Percentiles rank a stretch among this genome's conserved stretches.
These are phyloP conservation scores for Candida sakaeoensis DNA, from an alignment of 805 yeast genomes.

Conservation along the genomic window DNA sequence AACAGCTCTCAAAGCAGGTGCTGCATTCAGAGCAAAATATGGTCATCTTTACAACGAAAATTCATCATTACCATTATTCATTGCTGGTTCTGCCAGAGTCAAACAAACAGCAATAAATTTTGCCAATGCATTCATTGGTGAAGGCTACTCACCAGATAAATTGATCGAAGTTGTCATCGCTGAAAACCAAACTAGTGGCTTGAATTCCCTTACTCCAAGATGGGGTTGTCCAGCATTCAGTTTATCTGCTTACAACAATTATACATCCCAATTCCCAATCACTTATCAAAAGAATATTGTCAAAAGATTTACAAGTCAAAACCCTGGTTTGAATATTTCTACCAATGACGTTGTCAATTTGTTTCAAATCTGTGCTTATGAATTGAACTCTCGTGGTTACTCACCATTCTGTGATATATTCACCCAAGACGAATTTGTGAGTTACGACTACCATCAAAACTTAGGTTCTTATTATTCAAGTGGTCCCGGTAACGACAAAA, in stretches of 20 bases:
- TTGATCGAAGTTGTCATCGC: constrained; percentile 38
- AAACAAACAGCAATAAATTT: constrained; percentile 53
- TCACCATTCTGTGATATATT: constrained; percentile 68
- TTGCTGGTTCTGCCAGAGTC: constrained; percentile 53
- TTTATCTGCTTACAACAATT: constrained; percentile 6
- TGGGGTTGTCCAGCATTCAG: constrained; percentile 40
- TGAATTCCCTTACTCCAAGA: constrained; percentile 56
- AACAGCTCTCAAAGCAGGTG: constrained; percentile 50
- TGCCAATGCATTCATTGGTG: constrained; percentile 56
- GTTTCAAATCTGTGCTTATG: constrained; percentile 72
- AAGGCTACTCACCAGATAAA: constrained; percentile 34
- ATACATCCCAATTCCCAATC: constrained; percentile 11
- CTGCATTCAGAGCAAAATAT: constrained; percentile 46
- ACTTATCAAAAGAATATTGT: constrained; percentile 53
- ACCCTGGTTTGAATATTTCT: constrained; percentile 52
- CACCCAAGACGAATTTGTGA: constrained; percentile 64
- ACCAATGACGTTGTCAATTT: constrained; percentile 49
- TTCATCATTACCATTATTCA: constrained; percentile 45
- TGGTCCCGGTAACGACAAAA: constrained; percentile 60
- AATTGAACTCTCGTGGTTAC: constrained; percentile 63
- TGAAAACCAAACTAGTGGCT: constrained; percentile 50
- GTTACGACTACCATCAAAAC: constrained; percentile 58
- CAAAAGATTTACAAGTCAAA: constrained; percentile 48
- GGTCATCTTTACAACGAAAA: constrained; percentile 39
- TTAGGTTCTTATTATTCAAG: constrained; percentile 55